Base-by-base conservation (phyloP, 2,329 filamentous ascomycete genomes). In the Calonectria hawksworthii region DNA sequence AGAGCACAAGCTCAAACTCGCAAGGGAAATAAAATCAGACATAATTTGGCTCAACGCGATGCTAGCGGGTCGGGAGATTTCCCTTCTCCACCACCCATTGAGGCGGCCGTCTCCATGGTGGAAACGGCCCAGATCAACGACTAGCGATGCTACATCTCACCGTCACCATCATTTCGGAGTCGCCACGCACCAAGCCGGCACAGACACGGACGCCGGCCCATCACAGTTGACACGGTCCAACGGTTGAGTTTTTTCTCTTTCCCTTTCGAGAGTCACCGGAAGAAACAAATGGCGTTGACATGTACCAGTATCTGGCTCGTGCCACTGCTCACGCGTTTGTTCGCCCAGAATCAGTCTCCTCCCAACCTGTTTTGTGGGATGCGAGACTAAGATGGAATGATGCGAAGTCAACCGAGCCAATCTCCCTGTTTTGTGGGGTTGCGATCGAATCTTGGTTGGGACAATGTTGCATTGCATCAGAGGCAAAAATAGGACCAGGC, bases 391-490 rank as follows among this genome's bases (percentile, higher is more conserved):
- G 41, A 72, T 72, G 36, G 65, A 50, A 38, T n/a, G 54, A 73
- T 65, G 30, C 13, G 28, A 47, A 26, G 26, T 21, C 56, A 63
- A 63, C 47, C 21, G 51, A 54, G 30, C n/a, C 59, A 68, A 56
- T 73, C n/a, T 63, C 47, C 34, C 28, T 54, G 23, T 47, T 30
- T 28, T 52, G 34, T 44, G 47, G 54, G 34, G 64, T 65, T 56
- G 63, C 26, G 44, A 64, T 73, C 38, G 65, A 65, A 47, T 47
- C 56, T 52, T 54, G 65, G 23, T 50, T 38, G n/a, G 18, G 30
- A 64, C 64, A 30, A 30, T 69, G 56, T 69, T 28, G 65, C 66
- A 73, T 65, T 34, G 50, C 65, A 73, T 69, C 56, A n/a, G 18
- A 59, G 30, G n/a, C 23, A 36, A 52, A 69, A 30, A 36, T 36